These are phyloP conservation scores for Escovopsis sp. DNA, from an alignment of 2,329 filamentous ascomycete species.

Conservation along the genomic window DNA sequence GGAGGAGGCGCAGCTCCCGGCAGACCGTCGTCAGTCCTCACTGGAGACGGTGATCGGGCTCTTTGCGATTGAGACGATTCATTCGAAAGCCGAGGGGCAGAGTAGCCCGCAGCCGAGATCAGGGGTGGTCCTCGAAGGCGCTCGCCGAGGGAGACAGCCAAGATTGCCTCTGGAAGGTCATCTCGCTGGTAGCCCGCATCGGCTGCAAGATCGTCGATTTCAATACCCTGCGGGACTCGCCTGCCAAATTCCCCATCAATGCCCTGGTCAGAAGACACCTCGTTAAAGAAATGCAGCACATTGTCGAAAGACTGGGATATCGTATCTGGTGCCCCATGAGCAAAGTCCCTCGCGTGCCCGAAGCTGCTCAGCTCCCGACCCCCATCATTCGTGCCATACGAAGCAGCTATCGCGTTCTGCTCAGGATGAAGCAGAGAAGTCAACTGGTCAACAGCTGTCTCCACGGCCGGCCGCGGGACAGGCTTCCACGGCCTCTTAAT, in stretches of 20 bases:
- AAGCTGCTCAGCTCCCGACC: neutral
- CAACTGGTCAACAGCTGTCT: constrained; percentile 18
- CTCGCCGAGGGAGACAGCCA: too few relatives aligned
- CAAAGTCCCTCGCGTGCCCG: neutral
- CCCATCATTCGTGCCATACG: neutral
- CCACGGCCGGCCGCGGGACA: neutral
- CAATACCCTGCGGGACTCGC: too few relatives aligned
- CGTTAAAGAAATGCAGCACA: neutral
- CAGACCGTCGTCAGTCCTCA: neutral
- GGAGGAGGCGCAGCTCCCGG: neutral
- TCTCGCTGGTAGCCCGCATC: too few relatives aligned
- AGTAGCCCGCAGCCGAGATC: neutral
- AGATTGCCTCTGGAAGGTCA: too few relatives aligned
- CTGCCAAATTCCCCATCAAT: too few relatives aligned
- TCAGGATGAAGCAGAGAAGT: constrained; percentile 4
- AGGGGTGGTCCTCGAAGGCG: too few relatives aligned
- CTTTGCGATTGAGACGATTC: neutral
- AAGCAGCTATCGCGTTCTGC: neutral
- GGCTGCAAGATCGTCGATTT: too few relatives aligned
- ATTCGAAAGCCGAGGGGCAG: neutral
- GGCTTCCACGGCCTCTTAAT: constrained; percentile 57
- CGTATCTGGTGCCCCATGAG: neutral
- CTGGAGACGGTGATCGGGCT: neutral
- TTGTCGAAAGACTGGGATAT: neutral
- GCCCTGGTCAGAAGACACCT: neutral